These are phyloP conservation scores for Aspergillus sp. DNA, from an alignment of 2,329 filamentous ascomycete genomes.

Conservation along the genomic window DNA sequence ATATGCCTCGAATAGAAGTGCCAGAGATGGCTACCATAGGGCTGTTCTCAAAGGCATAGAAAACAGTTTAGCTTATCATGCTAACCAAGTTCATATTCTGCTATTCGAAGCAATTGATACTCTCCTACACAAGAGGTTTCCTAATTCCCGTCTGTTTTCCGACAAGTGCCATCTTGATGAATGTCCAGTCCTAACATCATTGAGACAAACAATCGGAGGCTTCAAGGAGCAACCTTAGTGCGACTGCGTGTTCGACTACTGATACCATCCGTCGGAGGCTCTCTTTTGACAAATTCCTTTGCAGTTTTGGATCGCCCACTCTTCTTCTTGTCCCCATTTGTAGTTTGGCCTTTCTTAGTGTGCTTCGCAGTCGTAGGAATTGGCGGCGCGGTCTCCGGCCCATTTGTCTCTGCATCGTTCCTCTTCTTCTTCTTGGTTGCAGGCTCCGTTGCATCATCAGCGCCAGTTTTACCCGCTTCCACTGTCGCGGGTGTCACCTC, in stretches of 20 bases:
- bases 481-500: slow-evolving; percentile 12
- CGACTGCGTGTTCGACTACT: slow-evolving; percentile 44
- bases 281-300: slow-evolving; percentile 30
- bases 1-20: neutral
- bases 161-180: neutral
- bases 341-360: slow-evolving; percentile 7
- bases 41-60: neutral
- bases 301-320: slow-evolving; percentile 36
- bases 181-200: neutral
- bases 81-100: neutral
- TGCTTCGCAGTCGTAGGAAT: slow-evolving; percentile 11
- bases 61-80: neutral
- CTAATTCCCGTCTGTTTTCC: too few relatives aligned
- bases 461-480: slow-evolving; percentile 12
- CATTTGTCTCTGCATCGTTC: slow-evolving; percentile 18
- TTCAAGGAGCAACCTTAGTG: slow-evolving; percentile 30
- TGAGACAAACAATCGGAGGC: neutral
- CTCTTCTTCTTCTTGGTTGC: slow-evolving; percentile 43
- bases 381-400: slow-evolving; percentile 19
- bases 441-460: slow-evolving; percentile 24
- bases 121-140: neutral
- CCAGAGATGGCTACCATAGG: neutral
- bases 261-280: slow-evolving; percentile 34
- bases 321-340: slow-evolving; percentile 35
- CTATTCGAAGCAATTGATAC: neutral